Evolutionary conservation across 371 early-diverging fungal species (phyloP).

Genomic region (Sporodiniella umbellata): DNA sequence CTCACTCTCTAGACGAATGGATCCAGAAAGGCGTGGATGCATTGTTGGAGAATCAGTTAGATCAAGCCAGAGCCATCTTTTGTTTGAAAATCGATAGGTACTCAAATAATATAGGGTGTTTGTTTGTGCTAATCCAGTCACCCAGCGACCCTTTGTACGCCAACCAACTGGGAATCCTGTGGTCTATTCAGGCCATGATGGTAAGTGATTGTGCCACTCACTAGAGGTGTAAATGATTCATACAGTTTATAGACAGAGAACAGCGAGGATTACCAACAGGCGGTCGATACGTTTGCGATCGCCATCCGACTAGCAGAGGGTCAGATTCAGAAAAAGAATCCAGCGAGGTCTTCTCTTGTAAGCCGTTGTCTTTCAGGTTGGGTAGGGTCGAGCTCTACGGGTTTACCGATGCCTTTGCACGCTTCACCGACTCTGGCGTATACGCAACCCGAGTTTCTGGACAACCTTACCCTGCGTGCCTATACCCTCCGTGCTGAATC

Average conservation of each 20-base stretch:
- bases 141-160: constrained; percentile 37
- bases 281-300: constrained; percentile 44
- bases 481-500: no score
- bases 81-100: constrained; percentile 17
- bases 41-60: constrained; percentile 48
- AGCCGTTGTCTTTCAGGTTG: no score
- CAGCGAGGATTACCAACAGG: constrained; percentile 47
- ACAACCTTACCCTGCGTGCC: no score
- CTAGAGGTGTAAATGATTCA: neutral
- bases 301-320: no score
- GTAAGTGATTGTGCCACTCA: constrained; percentile 3
- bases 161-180: constrained; percentile 30
- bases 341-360: no score
- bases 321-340: no score
- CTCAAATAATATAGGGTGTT: neutral
- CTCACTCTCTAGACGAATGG: constrained; percentile 38
- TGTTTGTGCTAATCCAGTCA: no score
- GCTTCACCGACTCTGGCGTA: no score
- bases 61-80: constrained; percentile 33
- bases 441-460: no score
- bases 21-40: constrained; percentile 36
- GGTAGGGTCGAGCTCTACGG: no score
- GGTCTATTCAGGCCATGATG: constrained; percentile 33
- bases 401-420: no score
- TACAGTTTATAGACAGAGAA: constrained; percentile 36